These are phyloP conservation scores for Zostera marina DNA, from an alignment of 116 monocot genomes.

Conservation along the genomic window DNA sequence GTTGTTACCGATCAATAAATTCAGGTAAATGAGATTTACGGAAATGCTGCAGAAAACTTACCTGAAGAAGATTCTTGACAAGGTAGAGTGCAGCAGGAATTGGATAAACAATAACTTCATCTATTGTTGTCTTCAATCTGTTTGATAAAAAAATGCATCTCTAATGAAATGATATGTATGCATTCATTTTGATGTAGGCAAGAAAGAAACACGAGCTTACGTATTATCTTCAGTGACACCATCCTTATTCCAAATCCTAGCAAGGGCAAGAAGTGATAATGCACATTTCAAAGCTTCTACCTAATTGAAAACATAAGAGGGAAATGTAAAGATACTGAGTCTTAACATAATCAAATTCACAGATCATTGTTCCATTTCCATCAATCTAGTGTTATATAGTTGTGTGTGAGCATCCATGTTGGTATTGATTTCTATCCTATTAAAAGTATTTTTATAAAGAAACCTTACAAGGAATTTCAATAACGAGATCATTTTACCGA, in stretches of 20 bases:
- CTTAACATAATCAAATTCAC: too few relatives aligned
- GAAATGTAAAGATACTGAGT: background rate
- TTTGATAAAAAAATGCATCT: background rate
- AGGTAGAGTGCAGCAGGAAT: conserved; percentile 75
- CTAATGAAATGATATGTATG: background rate
- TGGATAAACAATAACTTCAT: conserved; percentile 69
- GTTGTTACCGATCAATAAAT: background rate
- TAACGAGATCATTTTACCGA: conserved; percentile 26
- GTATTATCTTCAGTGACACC: conserved; percentile 78
- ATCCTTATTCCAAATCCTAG: conserved; percentile 68
- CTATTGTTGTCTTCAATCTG: conserved; percentile 48
- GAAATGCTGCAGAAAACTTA: conserved; percentile 4
- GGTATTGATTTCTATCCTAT: too few relatives aligned
- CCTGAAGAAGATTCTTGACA: conserved; percentile 68
- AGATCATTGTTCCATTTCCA: too few relatives aligned
- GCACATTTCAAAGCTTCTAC: conserved; percentile 93
- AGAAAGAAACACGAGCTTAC: conserved; percentile 13
- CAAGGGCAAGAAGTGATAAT: conserved; percentile 64
- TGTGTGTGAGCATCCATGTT: too few relatives aligned
- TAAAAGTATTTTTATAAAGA: too few relatives aligned
- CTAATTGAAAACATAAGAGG: conserved; percentile 16
- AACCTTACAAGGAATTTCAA: background rate
- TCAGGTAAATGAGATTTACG: background rate
- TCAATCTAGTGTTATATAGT: too few relatives aligned
- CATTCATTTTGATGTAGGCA: background rate